Base-by-base conservation (phyloP, 768 basidiomycete species). In the Porphyrellus cyaneotinctus region DNA sequence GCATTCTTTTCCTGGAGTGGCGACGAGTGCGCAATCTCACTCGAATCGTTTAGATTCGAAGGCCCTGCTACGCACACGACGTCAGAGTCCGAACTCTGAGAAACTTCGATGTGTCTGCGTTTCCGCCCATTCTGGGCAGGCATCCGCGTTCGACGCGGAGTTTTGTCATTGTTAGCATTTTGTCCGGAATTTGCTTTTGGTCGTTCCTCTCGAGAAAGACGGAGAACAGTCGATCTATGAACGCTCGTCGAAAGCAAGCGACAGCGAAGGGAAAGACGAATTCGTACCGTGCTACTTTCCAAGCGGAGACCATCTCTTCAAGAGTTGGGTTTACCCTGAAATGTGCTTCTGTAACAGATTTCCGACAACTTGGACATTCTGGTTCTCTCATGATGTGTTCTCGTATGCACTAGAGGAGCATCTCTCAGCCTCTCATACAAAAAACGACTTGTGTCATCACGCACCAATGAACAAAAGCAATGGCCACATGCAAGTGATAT, bases 401-500 rank as follows among this genome's bases (percentile, higher is more conserved):
- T 43, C 90, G 76, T 48, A 91, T 81, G 64, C 91, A 93, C 90
- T 92, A 52, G 35, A 31, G 20, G 42, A 33, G 43, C 26, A 45
- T 31, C 33, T 47, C 30, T 57, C 45, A 64, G 53, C 24, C 11
- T 17, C 12, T 23, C 43, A 38, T 13, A 43, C 32, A 57, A 32
- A 23, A 51, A 18, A 31, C 20, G 3, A n/a, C 20, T 23, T 22
- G n/a, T n/a, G 12, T 32, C 33, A 37, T 43, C 37, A 63, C 84
- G 59, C 57, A 89, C 88, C 61, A 79, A 64, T 14, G 87, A 89
- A 70, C 91, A 92, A 64, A 91, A 93, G 43, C 82, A 85, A 61
- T 93, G 91, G 1, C 88, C 90, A 63, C 91, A 92, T 6, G 67
- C 66, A 5, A 92, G 76, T 3, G 81, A 81, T 24, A 92, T 84